These are phyloP conservation scores for Grigorovia yakushimaensis DNA, from an alignment of 805 yeast species.

Conservation along the genomic window DNA sequence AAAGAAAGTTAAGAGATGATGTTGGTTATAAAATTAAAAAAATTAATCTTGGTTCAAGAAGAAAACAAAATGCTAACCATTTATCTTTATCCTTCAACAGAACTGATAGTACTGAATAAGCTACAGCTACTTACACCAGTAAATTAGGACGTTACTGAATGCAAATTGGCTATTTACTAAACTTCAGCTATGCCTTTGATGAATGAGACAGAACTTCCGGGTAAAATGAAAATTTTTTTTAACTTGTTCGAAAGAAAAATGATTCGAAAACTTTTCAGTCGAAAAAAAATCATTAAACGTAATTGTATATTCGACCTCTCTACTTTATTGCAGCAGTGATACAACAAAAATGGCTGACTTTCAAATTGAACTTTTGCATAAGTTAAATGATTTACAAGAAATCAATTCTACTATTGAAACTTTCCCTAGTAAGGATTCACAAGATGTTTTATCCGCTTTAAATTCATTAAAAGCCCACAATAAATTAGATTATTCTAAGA, in stretches of 20 bases:
- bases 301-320: background rate
- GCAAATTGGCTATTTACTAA: no score
- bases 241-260: background rate
- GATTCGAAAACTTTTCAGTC: background rate
- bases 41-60: conserved; percentile 1
- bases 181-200: no score
- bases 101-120: background rate
- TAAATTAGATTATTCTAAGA: conserved; percentile 64
- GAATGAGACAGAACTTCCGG: conserved; percentile 1
- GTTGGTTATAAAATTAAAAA: background rate
- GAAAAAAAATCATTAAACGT: background rate
- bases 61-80: background rate
- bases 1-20: background rate
- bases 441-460: conserved; percentile 68
- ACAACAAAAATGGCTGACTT: conserved; percentile 50
- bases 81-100: background rate
- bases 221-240: background rate
- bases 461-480: conserved; percentile 76
- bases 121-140: no score
- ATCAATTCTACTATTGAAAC: conserved; percentile 60
- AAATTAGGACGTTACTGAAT: no score
- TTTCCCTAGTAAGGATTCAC: conserved; percentile 58
- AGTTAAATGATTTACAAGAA: conserved; percentile 50
- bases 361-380: conserved; percentile 52
- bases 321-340: background rate